phyloP scores from a whole-genome alignment of 176 grass and related monocot species.

The Poa pratensis region DNA sequence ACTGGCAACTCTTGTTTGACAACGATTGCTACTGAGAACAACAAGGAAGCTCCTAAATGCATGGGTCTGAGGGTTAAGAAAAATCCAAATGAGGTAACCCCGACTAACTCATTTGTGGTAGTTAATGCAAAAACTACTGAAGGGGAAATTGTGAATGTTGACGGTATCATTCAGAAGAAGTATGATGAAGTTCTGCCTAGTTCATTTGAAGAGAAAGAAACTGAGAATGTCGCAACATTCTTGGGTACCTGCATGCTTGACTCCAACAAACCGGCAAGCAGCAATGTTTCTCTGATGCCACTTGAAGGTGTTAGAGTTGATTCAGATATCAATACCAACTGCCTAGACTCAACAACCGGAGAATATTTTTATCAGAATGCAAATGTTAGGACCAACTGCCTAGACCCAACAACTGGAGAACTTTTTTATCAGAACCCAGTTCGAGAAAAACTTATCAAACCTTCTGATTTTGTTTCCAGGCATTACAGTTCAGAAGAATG shows the following conservation, averaged over 20 bases:
- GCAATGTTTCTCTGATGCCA: background rate
- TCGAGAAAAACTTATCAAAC: conserved; percentile 9
- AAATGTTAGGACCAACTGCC: conserved; percentile 12
- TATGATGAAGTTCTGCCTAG: background rate
- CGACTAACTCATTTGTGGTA: background rate
- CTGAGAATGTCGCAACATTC: conserved; percentile 21
- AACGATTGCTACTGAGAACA: conserved; percentile 18
- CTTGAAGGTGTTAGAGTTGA: conserved; percentile 6
- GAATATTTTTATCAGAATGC: conserved; percentile 26
- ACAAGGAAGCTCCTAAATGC: conserved; percentile 11
- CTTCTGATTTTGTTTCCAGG: conserved; percentile 8
- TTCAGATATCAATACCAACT: conserved; percentile 14
- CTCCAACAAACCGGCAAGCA: conserved; percentile 5
- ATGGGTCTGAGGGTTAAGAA: background rate
- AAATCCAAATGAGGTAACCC: conserved; percentile 9
- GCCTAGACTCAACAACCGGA: conserved; percentile 15
- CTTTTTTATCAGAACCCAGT: conserved; percentile 8
- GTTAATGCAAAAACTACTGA: background rate
- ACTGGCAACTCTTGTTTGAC: conserved; percentile 17
- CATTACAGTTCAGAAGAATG: conserved; percentile 20
- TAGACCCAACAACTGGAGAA: conserved; percentile 24
- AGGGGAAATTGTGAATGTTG: conserved; percentile 19
- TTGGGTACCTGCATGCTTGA: conserved; percentile 24
- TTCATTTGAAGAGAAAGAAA: conserved; percentile 29
- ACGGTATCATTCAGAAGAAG: conserved; percentile 26